These are phyloP conservation scores for Pulveroboletus ravenelii DNA, from an alignment of 768 basidiomycete genomes.

Conservation along the genomic window DNA sequence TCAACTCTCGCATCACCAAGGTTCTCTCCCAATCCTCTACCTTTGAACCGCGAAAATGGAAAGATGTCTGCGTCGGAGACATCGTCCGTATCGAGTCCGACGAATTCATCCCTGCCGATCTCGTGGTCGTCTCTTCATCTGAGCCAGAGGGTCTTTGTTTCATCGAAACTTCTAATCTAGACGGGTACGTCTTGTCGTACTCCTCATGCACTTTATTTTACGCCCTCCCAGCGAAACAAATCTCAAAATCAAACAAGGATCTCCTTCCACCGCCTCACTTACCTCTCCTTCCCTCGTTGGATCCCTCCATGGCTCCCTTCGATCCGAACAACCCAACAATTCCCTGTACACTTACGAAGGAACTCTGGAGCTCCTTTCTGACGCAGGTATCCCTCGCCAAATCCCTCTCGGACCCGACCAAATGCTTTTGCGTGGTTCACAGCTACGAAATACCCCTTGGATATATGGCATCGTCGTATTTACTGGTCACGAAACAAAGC, in stretches of 20 bases:
- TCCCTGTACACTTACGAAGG: slow-evolving; percentile 96
- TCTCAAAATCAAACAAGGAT: slow-evolving; percentile 97
- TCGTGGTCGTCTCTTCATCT: slow-evolving; percentile 80
- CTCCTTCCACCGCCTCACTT: slow-evolving; percentile 70
- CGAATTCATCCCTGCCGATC: slow-evolving; percentile 94
- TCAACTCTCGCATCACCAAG: slow-evolving; percentile 80
- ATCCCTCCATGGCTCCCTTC: slow-evolving; percentile 73
- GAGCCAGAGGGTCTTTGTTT: slow-evolving; percentile 98
- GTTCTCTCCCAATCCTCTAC: slow-evolving; percentile 59
- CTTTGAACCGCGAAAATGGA: slow-evolving; percentile 81
- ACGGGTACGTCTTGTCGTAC: slow-evolving; percentile 60
- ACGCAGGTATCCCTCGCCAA: slow-evolving; percentile 61
- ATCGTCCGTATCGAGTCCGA: slow-evolving; percentile 86
- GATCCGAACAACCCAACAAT: slow-evolving; percentile 97
- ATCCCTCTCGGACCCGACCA: slow-evolving; percentile 94
- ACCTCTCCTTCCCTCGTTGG: slow-evolving; percentile 74
- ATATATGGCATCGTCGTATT: slow-evolving; percentile 91
- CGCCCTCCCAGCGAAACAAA: slow-evolving; percentile 75
- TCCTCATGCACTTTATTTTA: not conserved
- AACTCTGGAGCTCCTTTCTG: slow-evolving; percentile 58
- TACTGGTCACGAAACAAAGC: slow-evolving; percentile 96
- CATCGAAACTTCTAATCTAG: slow-evolving; percentile 95
- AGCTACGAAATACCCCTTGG: slow-evolving; percentile 95
- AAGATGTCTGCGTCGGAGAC: slow-evolving; percentile 86
- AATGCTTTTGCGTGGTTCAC: slow-evolving; percentile 88